Base-by-base conservation (phyloP, 2,329 filamentous ascomycete species). In the Fusarium anguioides region DNA sequence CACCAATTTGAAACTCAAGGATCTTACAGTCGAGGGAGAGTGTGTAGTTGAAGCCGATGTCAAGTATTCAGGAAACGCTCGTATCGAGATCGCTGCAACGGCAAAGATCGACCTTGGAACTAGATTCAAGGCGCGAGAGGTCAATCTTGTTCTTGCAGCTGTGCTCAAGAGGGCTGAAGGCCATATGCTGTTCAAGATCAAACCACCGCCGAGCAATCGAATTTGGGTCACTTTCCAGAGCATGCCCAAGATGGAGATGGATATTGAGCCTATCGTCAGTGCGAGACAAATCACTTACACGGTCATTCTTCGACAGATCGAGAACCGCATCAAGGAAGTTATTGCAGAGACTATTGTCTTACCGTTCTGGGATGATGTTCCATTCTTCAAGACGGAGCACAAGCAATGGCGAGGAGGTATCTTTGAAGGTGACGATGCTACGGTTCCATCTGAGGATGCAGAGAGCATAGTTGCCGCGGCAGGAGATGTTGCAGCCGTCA, bases 341-440 rank as follows among this genome's bases (percentile, higher is more conserved):
- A 86, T 99, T 61, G 92, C 91, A 11, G 96, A 99, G 79, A 97
- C 94, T 2, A 78, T 98, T 20, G 96, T 99, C 4, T 83, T 91
- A 55, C 96, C 96, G 0, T 97, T 97, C 75, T 99, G 96, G 95
- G 96, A 99, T 68, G 96, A 99, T 75, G 86, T 93, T 23, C 94
- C 96, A 0, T 98, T 99, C 77, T 91, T 93, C 75, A 88, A 91
- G 71, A 98, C 94, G 0, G 85, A 89, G 55, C 83, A 87, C 56
- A 93, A 97, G 76, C 80, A 82, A 20, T 94, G 93, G 84, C 87
- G 96, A 70, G 96, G 95, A 12, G 96, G 96, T 0, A 91, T 98
- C 20, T 99, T 88, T 74, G 83, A 86, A 29, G 83, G 84, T 26
- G 86, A 88, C 44, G 81, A 84, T 62, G 80, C 78, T 3, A 80